Evolutionary conservation across 148 eudicot species (phyloP), one percentile per base, ranked within the genome.

Genomic region (Limonium bicolor): DNA sequence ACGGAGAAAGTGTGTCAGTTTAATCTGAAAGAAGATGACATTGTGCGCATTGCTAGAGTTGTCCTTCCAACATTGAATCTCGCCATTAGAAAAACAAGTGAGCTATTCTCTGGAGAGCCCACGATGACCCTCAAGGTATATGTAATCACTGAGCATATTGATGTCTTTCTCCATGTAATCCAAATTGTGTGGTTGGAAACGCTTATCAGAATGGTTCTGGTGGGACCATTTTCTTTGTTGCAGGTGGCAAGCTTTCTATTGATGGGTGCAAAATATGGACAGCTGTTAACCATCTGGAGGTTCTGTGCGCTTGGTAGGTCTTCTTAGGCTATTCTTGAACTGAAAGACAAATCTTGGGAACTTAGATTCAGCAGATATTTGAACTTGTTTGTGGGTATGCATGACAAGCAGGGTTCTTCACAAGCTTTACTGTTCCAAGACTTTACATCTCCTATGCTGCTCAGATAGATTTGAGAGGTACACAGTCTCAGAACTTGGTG

Each of bases 51-150:
- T 4, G 81, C 72, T 18, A 72, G 75, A 61, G 48, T 74, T 32
- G 43, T 84, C 30, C 74, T 88, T 20, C 97, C 97, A 48, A 65
- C 74, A 39, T 19, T 73, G 17, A 88, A 88, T 61, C 76, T 74
- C 30, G 73, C 63, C 19, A 68, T 88, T 50, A 72, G 72, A 0
- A 74, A 70, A 55, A 42, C 71, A 40, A 60, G 71, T 46, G 36
- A 70, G 43, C 67, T 88, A 36, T 88, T 88, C 72, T 88, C 97
- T 16, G 97, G 97, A 53, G 95, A 88, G 41, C 86, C 97, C 53
- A 72, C 77, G 49, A 88, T 69, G 74, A 88, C 95, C 68, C 78
- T 88, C 27, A 88, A 75, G 67, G 96, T 87, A 79, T 48, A 32
- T 51, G n/a, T n/a, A 16, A 22, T 38, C 33, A 30, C 33, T 33